Evolutionary conservation across 768 basidiomycete species (phyloP).

Genomic region (Termitomyces sp.): DNA sequence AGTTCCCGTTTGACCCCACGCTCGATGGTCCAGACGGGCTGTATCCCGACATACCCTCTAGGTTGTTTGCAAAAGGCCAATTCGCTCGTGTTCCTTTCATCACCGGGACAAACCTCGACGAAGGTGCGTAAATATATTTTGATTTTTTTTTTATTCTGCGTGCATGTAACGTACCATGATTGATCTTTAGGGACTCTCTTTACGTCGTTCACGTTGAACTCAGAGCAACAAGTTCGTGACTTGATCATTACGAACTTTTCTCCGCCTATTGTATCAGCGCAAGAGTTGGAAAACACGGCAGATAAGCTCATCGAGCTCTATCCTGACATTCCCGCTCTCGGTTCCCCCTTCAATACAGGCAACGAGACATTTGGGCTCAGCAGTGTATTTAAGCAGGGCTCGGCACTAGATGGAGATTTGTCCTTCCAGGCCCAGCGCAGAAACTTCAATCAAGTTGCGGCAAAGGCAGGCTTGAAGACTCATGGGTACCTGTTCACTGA

Average conservation of each 20-base stretch:
- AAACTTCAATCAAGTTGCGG: conserved; percentile 27
- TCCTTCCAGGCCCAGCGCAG: conserved; percentile 28
- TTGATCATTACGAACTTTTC: conserved; percentile 18
- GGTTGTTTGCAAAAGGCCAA: conserved; percentile 22
- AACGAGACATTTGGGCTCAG: conserved; percentile 40
- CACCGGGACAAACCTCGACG: conserved; percentile 37
- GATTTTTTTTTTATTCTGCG: background rate
- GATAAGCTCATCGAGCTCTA: conserved; percentile 29
- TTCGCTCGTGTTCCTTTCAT: conserved; percentile 39
- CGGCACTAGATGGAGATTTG: conserved; percentile 30
- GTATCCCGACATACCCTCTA: conserved; percentile 32
- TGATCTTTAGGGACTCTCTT: conserved; percentile 25
- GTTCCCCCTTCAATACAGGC: conserved; percentile 40
- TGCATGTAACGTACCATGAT: background rate
- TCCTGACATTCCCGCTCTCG: conserved; percentile 33
- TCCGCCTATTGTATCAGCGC: conserved; percentile 19
- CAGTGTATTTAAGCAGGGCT: conserved; percentile 29
- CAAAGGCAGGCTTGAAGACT: conserved; percentile 22
- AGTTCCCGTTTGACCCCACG: conserved; percentile 29
- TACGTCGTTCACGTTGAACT: conserved; percentile 14
- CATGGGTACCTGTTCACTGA: conserved; percentile 35
- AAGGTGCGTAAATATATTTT: conserved; percentile 23
- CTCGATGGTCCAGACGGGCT: conserved; percentile 36
- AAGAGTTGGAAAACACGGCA: conserved; percentile 13
- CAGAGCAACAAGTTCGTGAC: conserved; percentile 17